phyloP scores from a whole-genome alignment of 2,329 filamentous ascomycete genomes.

The Beauveria medogensis region DNA sequence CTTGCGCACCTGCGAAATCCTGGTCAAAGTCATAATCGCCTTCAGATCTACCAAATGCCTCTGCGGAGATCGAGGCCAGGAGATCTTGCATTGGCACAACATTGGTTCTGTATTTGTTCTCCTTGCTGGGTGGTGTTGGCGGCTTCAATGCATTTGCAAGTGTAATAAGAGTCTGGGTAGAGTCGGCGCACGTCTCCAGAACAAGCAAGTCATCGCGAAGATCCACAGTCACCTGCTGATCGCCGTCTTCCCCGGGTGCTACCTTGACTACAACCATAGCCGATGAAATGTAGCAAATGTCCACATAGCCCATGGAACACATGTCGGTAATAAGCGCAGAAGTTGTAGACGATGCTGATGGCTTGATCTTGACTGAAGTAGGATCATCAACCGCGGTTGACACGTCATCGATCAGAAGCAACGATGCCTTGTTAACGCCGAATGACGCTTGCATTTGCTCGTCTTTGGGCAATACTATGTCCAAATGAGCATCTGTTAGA shows the following conservation, averaged over 20 bases:
- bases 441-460: constrained; percentile 55
- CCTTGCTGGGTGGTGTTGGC: constrained; percentile 72
- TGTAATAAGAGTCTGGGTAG: constrained; percentile 81
- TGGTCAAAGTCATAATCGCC: constrained; percentile 56
- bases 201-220: constrained; percentile 80
- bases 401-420: constrained; percentile 76
- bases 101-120: constrained; percentile 79
- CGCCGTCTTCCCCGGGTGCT: constrained; percentile 41
- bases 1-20: constrained; percentile 49
- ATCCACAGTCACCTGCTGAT: constrained; percentile 68
- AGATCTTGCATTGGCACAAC: constrained; percentile 81
- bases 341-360: constrained; percentile 26
- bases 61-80: constrained; percentile 80
- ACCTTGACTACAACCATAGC: constrained; percentile 62
- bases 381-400: constrained; percentile 22
- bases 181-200: constrained; percentile 92
- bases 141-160: constrained; percentile 74
- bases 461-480: constrained; percentile 58
- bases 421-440: constrained; percentile 69
- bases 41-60: constrained; percentile 62
- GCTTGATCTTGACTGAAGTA: constrained; percentile 14
- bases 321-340: constrained; percentile 48
- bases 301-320: constrained; percentile 67
- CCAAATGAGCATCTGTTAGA: constrained; percentile 67
- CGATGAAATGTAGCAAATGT: constrained; percentile 79